Evolutionary conservation across 2,329 filamentous ascomycete species (phyloP).

Genomic region (Xylariaceae sp.): DNA sequence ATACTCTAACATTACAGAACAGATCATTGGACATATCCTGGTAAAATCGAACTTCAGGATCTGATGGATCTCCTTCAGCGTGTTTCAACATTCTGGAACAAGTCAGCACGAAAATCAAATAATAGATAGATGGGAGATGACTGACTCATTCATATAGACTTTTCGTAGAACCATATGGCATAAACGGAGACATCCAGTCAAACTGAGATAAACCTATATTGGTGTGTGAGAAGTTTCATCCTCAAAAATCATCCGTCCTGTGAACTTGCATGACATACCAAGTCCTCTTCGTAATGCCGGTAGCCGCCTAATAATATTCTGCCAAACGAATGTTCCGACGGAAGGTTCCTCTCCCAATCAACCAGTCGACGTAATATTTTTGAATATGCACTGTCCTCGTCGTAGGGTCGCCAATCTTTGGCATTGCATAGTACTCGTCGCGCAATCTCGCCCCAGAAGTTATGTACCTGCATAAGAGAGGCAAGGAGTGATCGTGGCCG

Average conservation of each 20-base stretch:
- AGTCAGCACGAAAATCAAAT: slow-evolving; percentile 1
- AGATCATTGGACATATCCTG: slow-evolving; percentile 42
- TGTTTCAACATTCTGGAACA: slow-evolving; percentile 40
- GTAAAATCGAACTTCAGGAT: slow-evolving; percentile 35
- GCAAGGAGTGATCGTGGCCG: slow-evolving; percentile 51
- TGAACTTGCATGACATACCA: slow-evolving; percentile 41
- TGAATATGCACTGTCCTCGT: slow-evolving; percentile 45
- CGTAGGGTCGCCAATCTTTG: slow-evolving; percentile 43
- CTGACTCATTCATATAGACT: slow-evolving; percentile 50
- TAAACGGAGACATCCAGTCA: slow-evolving; percentile 52
- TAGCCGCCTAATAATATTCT: slow-evolving; percentile 40
- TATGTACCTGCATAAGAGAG: slow-evolving; percentile 51
- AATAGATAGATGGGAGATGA: not conserved
- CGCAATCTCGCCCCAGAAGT: slow-evolving; percentile 51
- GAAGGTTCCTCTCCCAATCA: slow-evolving; percentile 47
- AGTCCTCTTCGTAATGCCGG: slow-evolving; percentile 45
- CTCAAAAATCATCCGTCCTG: no score
- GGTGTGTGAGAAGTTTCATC: no score
- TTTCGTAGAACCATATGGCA: slow-evolving; percentile 55
- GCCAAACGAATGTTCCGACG: slow-evolving; percentile 46
- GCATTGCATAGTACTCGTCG: slow-evolving; percentile 45
- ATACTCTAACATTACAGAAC: slow-evolving; percentile 44
- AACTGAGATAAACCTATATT: slow-evolving; percentile 50
- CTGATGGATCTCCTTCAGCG: slow-evolving; percentile 37
- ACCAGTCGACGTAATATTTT: slow-evolving; percentile 39